A percentile compares a stretch with the other conserved stretches of the same genome.
Evolutionary conservation across 768 basidiomycete species (phyloP).

Genomic region (Boletus subcaerulescens): DNA sequence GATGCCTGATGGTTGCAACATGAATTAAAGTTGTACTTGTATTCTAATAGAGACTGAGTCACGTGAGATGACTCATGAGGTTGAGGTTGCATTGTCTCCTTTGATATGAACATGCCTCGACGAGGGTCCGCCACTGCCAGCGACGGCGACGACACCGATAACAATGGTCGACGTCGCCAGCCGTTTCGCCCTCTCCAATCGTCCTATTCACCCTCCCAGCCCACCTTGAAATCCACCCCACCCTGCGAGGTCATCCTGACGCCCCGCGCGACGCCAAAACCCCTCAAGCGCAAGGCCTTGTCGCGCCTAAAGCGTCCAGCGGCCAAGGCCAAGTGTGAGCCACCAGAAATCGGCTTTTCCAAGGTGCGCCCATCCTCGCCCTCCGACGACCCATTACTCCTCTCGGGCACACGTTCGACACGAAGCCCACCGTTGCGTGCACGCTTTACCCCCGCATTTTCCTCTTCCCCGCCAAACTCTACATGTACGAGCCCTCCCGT

Average conservation of each 20-base stretch:
- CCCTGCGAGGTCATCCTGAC: constrained; percentile 57
- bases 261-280: constrained; percentile 33
- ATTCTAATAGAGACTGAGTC: not conserved
- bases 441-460: constrained; percentile 37
- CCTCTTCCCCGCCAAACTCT: constrained; percentile 30
- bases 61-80: constrained; percentile 11
- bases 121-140: constrained; percentile 10
- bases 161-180: constrained; percentile 10
- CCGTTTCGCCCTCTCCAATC: constrained; percentile 20
- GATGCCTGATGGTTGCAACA: constrained; percentile 33
- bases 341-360: constrained; percentile 58
- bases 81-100: constrained; percentile 4
- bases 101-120: constrained; percentile 18
- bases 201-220: constrained; percentile 42
- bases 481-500: not conserved
- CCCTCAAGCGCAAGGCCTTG: constrained; percentile 36
- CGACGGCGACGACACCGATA: not conserved
- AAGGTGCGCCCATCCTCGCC: constrained; percentile 69
- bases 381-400: constrained; percentile 69
- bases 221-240: constrained; percentile 58
- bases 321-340: constrained; percentile 55
- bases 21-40: not conserved
- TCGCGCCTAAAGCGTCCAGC: constrained; percentile 21
- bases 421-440: constrained; percentile 24
- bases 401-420: constrained; percentile 35